A percentile compares a stretch with the other conserved stretches of the same genome.
Evolutionary conservation across 805 yeast species (phyloP).

Genomic region (Millerozyma acaciae): DNA sequence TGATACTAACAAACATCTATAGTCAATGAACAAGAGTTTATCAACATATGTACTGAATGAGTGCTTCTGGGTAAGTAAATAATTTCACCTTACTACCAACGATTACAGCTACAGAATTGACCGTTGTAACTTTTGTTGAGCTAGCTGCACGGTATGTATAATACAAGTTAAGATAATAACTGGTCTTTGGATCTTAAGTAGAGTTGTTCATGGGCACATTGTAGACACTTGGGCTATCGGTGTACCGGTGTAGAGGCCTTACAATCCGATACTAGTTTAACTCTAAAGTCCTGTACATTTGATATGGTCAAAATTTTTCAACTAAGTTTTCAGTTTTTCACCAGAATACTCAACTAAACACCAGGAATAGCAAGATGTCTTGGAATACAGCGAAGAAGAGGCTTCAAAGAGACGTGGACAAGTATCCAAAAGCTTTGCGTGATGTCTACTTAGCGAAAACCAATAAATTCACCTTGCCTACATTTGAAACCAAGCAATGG

Average conservation of each 20-base stretch:
- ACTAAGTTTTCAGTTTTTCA: slow-evolving; percentile 2
- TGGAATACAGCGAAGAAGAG: slow-evolving; percentile 31
- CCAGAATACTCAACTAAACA: background rate
- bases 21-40: slow-evolving; percentile 84
- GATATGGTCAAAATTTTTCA: background rate
- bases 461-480: slow-evolving; percentile 30
- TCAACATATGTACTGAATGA: slow-evolving; percentile 76
- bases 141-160: too few species aligned
- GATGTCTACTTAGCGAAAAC: slow-evolving; percentile 18
- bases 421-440: slow-evolving; percentile 29
- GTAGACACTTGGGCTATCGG: too few species aligned
- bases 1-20: slow-evolving; percentile 25
- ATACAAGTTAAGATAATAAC: too few species aligned
- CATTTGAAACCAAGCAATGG: slow-evolving; percentile 22
- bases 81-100: background rate
- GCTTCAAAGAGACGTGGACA: slow-evolving; percentile 32
- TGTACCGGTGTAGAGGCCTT: too few species aligned
- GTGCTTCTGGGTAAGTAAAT: background rate
- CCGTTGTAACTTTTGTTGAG: too few species aligned
- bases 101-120: too few species aligned
- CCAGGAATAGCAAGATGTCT: slow-evolving; percentile 19
- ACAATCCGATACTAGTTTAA: background rate
- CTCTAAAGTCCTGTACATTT: background rate
- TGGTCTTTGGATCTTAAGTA: too few species aligned
- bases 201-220: too few species aligned